Base-by-base conservation (phyloP, 2,329 filamentous ascomycete species). In the Colletotrichum abscissum region DNA sequence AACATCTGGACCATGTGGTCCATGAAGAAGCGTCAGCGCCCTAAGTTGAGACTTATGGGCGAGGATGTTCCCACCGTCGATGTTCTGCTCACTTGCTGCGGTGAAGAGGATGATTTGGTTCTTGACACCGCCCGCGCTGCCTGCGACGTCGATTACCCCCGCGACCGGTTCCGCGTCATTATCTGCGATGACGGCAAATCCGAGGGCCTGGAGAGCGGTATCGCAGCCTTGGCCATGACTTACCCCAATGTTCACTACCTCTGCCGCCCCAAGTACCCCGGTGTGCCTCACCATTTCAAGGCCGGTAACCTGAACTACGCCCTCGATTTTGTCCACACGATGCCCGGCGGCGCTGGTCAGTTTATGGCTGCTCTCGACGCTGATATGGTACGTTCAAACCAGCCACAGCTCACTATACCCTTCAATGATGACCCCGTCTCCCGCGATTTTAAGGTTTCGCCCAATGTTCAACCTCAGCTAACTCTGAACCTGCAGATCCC, bases 291-390 rank as follows among this genome's bases (percentile, higher is more conserved):
- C 76, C 87, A 90, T 78, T 92, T 90, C 84, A 92, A 92, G 82
- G 89, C 90, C 1, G 90, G 90, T 63, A 92, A 92, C 78, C 82
- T 92, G 65, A 92, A 91, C 80, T 88, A 89, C 69, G 91, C 88
- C 42, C 80, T 90, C 24, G 86, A 89, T 19, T 83, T 86, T 67
- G 83, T 86, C 5, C 82, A 84, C 19, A 77, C 81, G n/a, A 80
- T 91, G 38, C 87, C 88, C 1, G 88, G 88, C 22, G 89, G 89
- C 28, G 83, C 88, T n/a, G 84, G 85, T 54, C 84, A 88, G 76
- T 92, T 85, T 79, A 88, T 92, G 78, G 90, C 90, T n/a, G 88
- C 88, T 52, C 82, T 93, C 42, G 91, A 93, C 78, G 91, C 90
- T 24, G 91, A 93, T 78, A 92, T 93, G 91, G 84, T 85, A 80